These are phyloP conservation scores for Ceratobasidium sp. DNA, from an alignment of 1,284 basidiomycete species.

Conservation along the genomic window DNA sequence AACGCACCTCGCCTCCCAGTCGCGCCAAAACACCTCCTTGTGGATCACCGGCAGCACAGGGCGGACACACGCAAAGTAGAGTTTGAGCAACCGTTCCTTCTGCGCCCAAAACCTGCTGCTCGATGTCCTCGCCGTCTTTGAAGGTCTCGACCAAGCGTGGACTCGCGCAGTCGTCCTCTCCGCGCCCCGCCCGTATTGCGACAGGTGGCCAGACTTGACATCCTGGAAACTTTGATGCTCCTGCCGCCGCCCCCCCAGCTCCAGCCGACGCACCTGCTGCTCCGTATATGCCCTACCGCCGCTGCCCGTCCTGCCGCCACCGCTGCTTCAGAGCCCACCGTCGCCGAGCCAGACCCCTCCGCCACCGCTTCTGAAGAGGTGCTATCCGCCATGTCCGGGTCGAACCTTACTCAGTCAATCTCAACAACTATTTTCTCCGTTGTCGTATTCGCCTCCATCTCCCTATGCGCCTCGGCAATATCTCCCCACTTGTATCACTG, in stretches of 20 bases:
- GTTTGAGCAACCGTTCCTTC: conserved; percentile 74
- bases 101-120: conserved; percentile 58
- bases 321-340: too few relatives aligned
- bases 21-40: conserved; percentile 73
- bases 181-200: conserved; percentile 52
- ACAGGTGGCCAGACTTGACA: conserved; percentile 84
- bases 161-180: conserved; percentile 22
- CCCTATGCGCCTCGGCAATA: conserved; percentile 84
- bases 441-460: conserved; percentile 88
- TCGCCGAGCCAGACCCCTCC: too few relatives aligned
- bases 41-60: conserved; percentile 77
- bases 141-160: not conserved
- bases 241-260: too few relatives aligned
- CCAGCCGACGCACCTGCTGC: too few relatives aligned
- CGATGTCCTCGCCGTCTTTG: conserved; percentile 52
- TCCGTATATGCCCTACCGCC: too few relatives aligned
- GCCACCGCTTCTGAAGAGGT: too few relatives aligned
- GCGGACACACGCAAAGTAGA: conserved; percentile 85
- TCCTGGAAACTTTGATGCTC: conserved; percentile 67
- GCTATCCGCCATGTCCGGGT: too few relatives aligned
- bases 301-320: too few relatives aligned
- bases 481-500: conserved; percentile 85
- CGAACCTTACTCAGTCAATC: too few relatives aligned
- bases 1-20: conserved; percentile 56
- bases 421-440: conserved; percentile 60